Base-by-base conservation (phyloP, 805 yeast species). In the Zygosaccharomyces bisporus region DNA sequence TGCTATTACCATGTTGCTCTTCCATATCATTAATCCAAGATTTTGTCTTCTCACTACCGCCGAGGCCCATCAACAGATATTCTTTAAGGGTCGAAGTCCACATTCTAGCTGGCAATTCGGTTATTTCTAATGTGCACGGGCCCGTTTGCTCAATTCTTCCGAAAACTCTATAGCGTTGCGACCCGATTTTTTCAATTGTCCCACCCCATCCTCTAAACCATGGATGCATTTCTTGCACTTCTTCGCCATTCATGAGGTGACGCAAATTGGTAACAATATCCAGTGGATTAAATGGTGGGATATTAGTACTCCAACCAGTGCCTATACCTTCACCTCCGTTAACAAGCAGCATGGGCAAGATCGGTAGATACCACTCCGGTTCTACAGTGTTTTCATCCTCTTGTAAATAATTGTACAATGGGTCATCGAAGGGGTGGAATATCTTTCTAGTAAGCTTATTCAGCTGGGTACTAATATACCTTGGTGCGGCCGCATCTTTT, bases 291-390 rank as follows among this genome's bases (percentile, higher is more conserved):
- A 77, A 91, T 32, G 86, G 80, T 1, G 99, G 99, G 51, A 93
- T 83, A 49, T 79, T 80, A 1, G 98, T 89, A 52, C 96, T 86
- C 97, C 98, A 93, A 53, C 99, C 99, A 37, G 99, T 90, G 50
- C 99, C 99, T 64, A 93, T 93, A 70, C 99, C 99, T 67, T 93
- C 99, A 6, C 91, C 76, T 46, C 99, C 99, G 60, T 93, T 93
- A 4, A 93, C 95, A 49, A 93, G 73, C n/a, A 93, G 62, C 87
- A 89, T 86, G 7, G 99, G 99, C 31, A 93, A 55, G n/a, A 93
- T 80, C 1, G 99, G 99, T 32, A 87, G 71, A 64, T 88, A 93
- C 89, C 95, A 88, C 56, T 86, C 89, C 0, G 99, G 99, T 63
- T 93, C 99, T 14, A 91, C 95, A 0, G 91, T 81, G 51, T 79